Percentiles rank a stretch among this genome's conserved stretches.
phyloP scores from a whole-genome alignment of 179 eudicot species.

The Heliamphora pulchella region DNA sequence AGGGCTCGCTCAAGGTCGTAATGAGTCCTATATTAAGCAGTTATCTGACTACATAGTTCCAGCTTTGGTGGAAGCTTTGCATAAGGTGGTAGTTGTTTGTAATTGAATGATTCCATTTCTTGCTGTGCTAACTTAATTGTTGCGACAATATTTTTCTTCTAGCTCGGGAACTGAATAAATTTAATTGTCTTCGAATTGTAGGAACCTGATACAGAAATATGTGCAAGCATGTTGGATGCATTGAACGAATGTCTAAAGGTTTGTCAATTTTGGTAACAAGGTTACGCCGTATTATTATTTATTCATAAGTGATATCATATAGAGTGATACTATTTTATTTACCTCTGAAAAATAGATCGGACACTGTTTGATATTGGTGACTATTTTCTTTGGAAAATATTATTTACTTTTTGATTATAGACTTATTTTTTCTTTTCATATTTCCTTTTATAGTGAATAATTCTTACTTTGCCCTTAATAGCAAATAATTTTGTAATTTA shows the following conservation, averaged over 20 bases:
- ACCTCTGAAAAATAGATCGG: neutral
- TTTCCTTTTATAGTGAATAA: neutral
- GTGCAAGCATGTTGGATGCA: constrained; percentile 88
- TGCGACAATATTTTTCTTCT: constrained; percentile 3
- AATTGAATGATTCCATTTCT: neutral
- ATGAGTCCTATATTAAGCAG: constrained; percentile 84
- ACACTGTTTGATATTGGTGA: neutral
- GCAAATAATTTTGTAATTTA: too few relatives aligned
- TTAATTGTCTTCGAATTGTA: constrained; percentile 28
- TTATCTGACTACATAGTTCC: constrained; percentile 83
- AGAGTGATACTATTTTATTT: neutral
- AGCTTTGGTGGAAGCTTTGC: constrained; percentile 90
- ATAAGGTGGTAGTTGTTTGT: constrained; percentile 50
- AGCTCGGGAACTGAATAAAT: constrained; percentile 9
- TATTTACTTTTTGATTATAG: neutral
- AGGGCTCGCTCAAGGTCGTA: constrained; percentile 84
- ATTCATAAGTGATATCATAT: neutral
- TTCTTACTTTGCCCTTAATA: too few relatives aligned
- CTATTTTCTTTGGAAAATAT: neutral
- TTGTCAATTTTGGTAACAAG: constrained; percentile 6
- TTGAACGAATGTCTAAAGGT: constrained; percentile 96
- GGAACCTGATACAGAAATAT: constrained; percentile 98
- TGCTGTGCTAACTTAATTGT: neutral
- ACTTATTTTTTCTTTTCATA: neutral
- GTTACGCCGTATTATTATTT: neutral